Conservation (phyloP, 768 basidiomycete species). For the Naganishia randhawae region DNA sequence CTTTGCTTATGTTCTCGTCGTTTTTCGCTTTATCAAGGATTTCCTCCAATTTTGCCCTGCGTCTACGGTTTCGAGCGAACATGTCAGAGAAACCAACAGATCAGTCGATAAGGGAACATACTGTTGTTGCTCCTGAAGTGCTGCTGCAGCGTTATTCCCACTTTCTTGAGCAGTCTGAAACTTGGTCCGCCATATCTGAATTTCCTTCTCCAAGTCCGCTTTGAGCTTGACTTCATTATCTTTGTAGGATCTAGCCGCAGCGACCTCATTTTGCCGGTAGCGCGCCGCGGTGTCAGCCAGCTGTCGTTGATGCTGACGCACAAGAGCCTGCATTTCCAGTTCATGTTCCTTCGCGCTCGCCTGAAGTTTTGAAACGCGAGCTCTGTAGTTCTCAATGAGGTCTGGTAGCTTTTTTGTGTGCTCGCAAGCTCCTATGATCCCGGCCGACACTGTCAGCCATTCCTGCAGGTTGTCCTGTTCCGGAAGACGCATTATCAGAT, state of each 20-base stretch:
- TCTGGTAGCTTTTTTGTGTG: conserved; percentile 10
- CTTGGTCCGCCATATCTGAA: conserved; percentile 1
- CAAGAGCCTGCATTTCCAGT: too few relatives aligned
- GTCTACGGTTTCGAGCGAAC: neutral
- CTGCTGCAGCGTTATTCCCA: conserved; percentile 1
- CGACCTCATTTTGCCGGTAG: neutral
- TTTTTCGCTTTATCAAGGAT: neutral
- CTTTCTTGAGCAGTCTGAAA: conserved; percentile 9
- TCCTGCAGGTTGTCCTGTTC: conserved; percentile 15
- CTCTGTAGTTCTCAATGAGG: neutral
- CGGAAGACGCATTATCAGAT: neutral
- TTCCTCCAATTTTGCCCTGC: neutral
- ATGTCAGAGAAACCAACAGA: neutral
- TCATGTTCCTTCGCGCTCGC: neutral
- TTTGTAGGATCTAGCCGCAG: neutral
- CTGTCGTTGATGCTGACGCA: conserved; percentile 2
- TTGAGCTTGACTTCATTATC: neutral
- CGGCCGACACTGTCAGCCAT: conserved; percentile 7
- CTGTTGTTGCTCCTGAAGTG: neutral
- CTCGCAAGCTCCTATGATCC: conserved; percentile 19
- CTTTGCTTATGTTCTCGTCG: neutral
- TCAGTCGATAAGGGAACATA: neutral
- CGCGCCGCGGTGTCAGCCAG: neutral
- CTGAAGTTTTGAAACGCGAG: neutral
- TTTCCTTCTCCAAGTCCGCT: neutral